Base-by-base conservation (phyloP, 441 rosid species). In the Eutrema salsugineum region DNA sequence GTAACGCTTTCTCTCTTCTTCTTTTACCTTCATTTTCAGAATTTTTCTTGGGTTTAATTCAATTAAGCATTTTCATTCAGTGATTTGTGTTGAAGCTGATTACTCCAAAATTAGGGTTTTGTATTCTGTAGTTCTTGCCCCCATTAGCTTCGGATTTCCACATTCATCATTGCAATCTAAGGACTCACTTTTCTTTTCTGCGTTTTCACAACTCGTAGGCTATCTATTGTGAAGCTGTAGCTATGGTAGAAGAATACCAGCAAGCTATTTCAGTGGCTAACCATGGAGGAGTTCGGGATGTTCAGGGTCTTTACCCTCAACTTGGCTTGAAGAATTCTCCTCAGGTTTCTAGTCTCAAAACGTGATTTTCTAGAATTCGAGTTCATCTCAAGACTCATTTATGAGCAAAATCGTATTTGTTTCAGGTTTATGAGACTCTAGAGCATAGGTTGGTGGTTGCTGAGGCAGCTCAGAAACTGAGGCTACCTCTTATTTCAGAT, bases 381-480 rank as follows among this genome's bases (percentile, higher is more conserved):
- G 4, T 40, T 30, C 19, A 17, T 58, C 8, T 55, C 22, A 15
- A 48, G 44, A 14, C 30, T 66, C 59, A n/a, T 30, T 43, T 33
- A 17, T 17, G 22, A 42, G 72, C 0, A 11, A n/a, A 65, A 17
- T 32, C 11, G 3, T 67, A 8, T 72, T 9, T 55, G 3, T 72
- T 62, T 19, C 81, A 94, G 98, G 96, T 89, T 69, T 89, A 88
- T 67, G 97, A 92, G 83, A 85, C 80, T 63, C 81, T 94, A 63
- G 97, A 94, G 85, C 97, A 92, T 70, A 88, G 93, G 17, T 67
- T 92, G 76, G 90, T 87, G 73, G 94, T 94, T 59, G 96, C 99
- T 20, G 99, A 94, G 85, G 98, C 98, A n/a, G 97, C 99, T 70
- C 97, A 92, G 81, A 94, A 88, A 63, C 77, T 92, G 72, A 89